Evolutionary conservation across 2,329 filamentous ascomycete genomes (phyloP), one percentile per base, ranked within the genome.

Genomic region (Parastagonospora avenae): DNA sequence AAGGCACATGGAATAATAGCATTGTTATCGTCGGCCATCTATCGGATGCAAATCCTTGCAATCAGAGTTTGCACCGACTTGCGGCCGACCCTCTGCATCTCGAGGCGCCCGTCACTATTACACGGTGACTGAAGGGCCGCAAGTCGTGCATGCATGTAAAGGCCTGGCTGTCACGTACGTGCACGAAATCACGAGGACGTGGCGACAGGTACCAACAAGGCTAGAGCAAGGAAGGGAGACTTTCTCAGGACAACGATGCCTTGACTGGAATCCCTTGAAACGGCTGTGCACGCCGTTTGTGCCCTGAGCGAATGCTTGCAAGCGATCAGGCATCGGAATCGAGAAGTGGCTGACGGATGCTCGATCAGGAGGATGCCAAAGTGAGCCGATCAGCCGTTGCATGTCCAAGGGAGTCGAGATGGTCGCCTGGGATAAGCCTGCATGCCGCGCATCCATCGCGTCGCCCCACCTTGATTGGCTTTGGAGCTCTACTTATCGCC

Each of bases 311-410:
- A 24, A 24, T 24, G 19, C 19, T 39, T 15, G 37, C 15, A 39
- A 39, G 24, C 15, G 30, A 32, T 12, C 9, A 42, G 41, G 35
- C 43, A 24, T 44, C 52, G 38, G 42, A 41, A 49, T 42, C 44
- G 46, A 50, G 43, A 43, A 31, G 35, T 46, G 19, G 37, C 46
- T 52, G 55, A 49, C 50, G 39, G 45, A 30, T 45, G 50, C 38
- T 47, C 33, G 14, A 19, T 30, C 36, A 39, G 48, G 24, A 48
- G 45, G 46, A n/a, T 33, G 47, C 51, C 52, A 51, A 37, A 48
- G 36, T 41, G 46, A 42, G 49, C 50, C 50, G 66, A 63, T 65
- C 54, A 63, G 56, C 65, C 57, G 62, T 66, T 60, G 50, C 53
- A 60, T 48, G 42, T 40, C 59, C 52, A 29, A 54, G 63, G 56